Evolutionary conservation across 805 yeast genomes (phyloP).

Genomic region (Kluyveromyces starmeri): DNA sequence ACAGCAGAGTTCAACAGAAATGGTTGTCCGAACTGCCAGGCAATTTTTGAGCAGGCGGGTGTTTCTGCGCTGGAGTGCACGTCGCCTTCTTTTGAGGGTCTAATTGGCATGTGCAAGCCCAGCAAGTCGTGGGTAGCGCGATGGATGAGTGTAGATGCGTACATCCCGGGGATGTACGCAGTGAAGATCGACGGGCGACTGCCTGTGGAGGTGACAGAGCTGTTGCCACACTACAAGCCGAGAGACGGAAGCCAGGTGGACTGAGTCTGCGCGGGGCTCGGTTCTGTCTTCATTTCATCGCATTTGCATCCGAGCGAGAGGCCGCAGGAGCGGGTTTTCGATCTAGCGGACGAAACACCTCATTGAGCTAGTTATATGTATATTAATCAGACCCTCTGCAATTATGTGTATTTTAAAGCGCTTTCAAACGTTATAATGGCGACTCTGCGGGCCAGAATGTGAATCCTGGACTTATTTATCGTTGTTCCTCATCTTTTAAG

Average conservation of each 20-base stretch:
- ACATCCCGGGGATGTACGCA: slow-evolving; percentile 85
- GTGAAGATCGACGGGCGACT: slow-evolving; percentile 86
- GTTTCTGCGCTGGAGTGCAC: slow-evolving; percentile 87
- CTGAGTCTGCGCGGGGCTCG: slow-evolving; percentile 2
- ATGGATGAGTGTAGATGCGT: slow-evolving; percentile 88
- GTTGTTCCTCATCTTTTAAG: too few relatives aligned
- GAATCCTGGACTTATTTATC: too few relatives aligned
- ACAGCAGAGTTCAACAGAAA: slow-evolving; percentile 66
- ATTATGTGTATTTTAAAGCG: too few relatives aligned
- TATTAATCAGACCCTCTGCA: too few relatives aligned
- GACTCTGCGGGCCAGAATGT: too few relatives aligned
- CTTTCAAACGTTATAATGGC: too few relatives aligned
- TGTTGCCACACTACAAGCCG: slow-evolving; percentile 77
- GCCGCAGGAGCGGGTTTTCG: too few relatives aligned
- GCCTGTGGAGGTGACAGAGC: slow-evolving; percentile 75
- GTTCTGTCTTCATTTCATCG: too few relatives aligned
- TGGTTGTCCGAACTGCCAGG: slow-evolving; percentile 96
- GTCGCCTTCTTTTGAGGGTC: slow-evolving; percentile 92
- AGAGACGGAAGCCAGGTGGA: slow-evolving; percentile 85
- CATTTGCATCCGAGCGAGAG: too few relatives aligned
- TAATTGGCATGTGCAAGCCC: slow-evolving; percentile 83
- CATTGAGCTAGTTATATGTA: too few relatives aligned
- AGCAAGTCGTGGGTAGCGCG: slow-evolving; percentile 90
- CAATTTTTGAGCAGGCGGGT: slow-evolving; percentile 74
- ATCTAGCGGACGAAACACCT: too few relatives aligned